Evolutionary conservation across 108 stramenopile species (phyloP).

Genomic region (Conticribra guillardii): DNA sequence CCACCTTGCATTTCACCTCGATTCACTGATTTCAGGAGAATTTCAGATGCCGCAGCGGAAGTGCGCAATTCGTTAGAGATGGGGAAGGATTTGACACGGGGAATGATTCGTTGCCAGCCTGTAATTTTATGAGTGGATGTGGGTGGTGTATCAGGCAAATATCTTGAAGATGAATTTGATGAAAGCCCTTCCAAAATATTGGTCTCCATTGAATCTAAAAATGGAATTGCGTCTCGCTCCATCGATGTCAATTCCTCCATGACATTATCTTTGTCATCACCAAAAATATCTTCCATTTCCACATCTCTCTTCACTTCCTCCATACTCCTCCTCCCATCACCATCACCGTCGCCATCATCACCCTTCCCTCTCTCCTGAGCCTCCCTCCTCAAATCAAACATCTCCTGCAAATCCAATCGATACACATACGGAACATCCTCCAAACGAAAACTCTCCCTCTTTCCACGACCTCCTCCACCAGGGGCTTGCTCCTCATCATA

Average conservation of each 20-base stretch:
- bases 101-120: slow-evolving; percentile 52
- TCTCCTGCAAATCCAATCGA: slow-evolving; percentile 41
- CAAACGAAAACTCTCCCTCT: slow-evolving; percentile 39
- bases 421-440: slow-evolving; percentile 50
- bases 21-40: slow-evolving; percentile 40
- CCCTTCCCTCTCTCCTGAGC: neutral
- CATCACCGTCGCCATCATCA: neutral
- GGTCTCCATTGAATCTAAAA: neutral
- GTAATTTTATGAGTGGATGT: slow-evolving; percentile 12
- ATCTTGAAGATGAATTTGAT: neutral
- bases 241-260: neutral
- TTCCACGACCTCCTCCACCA: neutral
- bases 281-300: neutral
- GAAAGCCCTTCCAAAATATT: neutral
- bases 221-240: neutral
- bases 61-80: slow-evolving; percentile 2
- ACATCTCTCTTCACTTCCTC: neutral
- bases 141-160: neutral
- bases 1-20: slow-evolving; percentile 61
- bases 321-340: neutral
- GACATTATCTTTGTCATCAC: neutral
- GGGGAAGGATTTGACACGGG: slow-evolving; percentile 35
- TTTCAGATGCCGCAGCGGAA: slow-evolving; percentile 32
- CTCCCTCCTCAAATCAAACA: slow-evolving; percentile 24
- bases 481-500: slow-evolving; percentile 41